These are phyloP conservation scores for Chaetoceros muelleri DNA, from an alignment of 108 stramenopile genomes.

Conservation along the genomic window DNA sequence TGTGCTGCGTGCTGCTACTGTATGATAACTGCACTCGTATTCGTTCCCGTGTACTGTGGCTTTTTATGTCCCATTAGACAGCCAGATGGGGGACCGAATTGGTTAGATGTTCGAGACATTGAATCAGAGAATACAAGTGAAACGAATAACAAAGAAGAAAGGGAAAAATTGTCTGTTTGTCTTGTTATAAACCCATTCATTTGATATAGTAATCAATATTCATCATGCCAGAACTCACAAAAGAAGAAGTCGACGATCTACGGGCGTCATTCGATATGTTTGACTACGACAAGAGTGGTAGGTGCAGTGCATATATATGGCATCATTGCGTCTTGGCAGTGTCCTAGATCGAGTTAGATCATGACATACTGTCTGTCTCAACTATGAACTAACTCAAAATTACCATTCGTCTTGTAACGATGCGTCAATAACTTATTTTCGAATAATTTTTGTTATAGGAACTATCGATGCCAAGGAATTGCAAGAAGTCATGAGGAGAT, in stretches of 20 bases:
- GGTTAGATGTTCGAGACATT: too few species aligned
- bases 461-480: slow-evolving; percentile 69
- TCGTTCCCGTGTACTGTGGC: too few species aligned
- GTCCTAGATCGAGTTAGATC: not conserved
- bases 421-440: not conserved
- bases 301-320: slow-evolving; percentile 8
- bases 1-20: too few species aligned
- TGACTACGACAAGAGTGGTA: slow-evolving; percentile 78
- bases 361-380: not conserved
- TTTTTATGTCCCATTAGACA: too few species aligned
- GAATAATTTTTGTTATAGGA: slow-evolving; percentile 29
- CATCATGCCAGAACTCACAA: slow-evolving; percentile 20
- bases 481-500: slow-evolving; percentile 65
- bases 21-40: too few species aligned
- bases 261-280: slow-evolving; percentile 86
- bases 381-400: not conserved
- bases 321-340: not conserved
- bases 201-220: too few species aligned
- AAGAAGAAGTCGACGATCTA: slow-evolving; percentile 83
- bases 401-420: slow-evolving; percentile 5
- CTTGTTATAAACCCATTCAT: too few species aligned
- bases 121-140: too few species aligned
- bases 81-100: too few species aligned
- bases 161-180: too few species aligned
- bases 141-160: too few species aligned